Evolutionary conservation across 805 yeast species (phyloP).

Genomic region (Aciculoconidium aculeatum): DNA sequence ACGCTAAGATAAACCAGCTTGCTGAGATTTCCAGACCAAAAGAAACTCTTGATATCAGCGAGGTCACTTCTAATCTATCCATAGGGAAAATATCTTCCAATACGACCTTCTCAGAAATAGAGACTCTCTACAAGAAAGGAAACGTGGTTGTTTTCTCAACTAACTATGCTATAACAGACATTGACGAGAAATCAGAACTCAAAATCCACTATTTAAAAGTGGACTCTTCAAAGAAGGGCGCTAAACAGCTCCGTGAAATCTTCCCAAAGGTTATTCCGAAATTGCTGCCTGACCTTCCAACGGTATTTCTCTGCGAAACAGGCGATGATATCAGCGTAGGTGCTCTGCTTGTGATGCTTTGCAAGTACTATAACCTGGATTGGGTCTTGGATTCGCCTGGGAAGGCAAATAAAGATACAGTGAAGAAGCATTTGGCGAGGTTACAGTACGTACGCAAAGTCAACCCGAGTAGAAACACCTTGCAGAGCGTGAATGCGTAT

Average conservation of each 20-base stretch:
- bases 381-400: slow-evolving; percentile 27
- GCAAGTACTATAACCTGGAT: slow-evolving; percentile 35
- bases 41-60: no score
- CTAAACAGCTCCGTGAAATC: slow-evolving; percentile 48
- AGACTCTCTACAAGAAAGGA: slow-evolving; percentile 3
- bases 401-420: slow-evolving; percentile 42
- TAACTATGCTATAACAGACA: slow-evolving; percentile 7
- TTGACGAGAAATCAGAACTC: slow-evolving; percentile 8
- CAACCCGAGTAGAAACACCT: slow-evolving; percentile 74
- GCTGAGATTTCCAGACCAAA: no score
- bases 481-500: slow-evolving; percentile 61
- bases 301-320: slow-evolving; percentile 50
- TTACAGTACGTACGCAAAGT: slow-evolving; percentile 44
- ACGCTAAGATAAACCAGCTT: no score
- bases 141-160: slow-evolving; percentile 22
- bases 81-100: slow-evolving; percentile 5
- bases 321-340: slow-evolving; percentile 68
- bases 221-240: slow-evolving; percentile 53
- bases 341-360: slow-evolving; percentile 47
- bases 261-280: slow-evolving; percentile 39
- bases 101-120: slow-evolving; percentile 1
- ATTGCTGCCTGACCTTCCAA: slow-evolving; percentile 11
- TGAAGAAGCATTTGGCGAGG: slow-evolving; percentile 50
- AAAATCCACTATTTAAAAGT: slow-evolving; percentile 13
- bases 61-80: no score